These are phyloP conservation scores for Phytophthora lateralis DNA, from an alignment of 352 stramenopile species.

Conservation along the genomic window DNA sequence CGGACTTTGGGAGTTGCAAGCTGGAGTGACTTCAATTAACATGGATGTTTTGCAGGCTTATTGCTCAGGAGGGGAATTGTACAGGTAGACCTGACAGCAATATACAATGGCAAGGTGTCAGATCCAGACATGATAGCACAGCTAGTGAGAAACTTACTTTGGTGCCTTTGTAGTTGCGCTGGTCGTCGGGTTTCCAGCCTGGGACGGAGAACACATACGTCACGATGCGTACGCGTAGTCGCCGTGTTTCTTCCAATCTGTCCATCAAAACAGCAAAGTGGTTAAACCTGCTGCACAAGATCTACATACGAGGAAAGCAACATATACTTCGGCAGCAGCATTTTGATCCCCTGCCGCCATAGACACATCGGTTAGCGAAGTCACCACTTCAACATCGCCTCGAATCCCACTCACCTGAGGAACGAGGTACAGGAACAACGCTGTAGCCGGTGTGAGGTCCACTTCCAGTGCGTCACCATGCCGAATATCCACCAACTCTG, in stretches of 20 bases:
- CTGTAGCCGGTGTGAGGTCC: constrained; percentile 66
- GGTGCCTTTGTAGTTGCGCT: constrained; percentile 83
- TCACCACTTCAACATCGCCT: constrained; percentile 14
- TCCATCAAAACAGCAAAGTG: neutral
- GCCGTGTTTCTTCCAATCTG: constrained; percentile 73
- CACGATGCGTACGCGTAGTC: constrained; percentile 67
- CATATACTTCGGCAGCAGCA: constrained; percentile 71
- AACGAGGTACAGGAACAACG: constrained; percentile 85
- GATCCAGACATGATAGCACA: neutral
- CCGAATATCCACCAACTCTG: constrained; percentile 56
- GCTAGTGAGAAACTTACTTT: constrained; percentile 51
- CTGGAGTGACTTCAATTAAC: neutral
- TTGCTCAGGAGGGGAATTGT: constrained; percentile 37
- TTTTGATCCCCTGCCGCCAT: constrained; percentile 57
- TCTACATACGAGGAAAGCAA: neutral
- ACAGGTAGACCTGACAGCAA: constrained; percentile 62
- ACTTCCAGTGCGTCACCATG: constrained; percentile 66
- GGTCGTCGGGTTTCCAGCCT: constrained; percentile 59
- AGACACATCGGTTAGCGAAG: constrained; percentile 11
- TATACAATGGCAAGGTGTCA: neutral
- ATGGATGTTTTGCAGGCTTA: constrained; percentile 8
- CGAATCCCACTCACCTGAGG: constrained; percentile 48
- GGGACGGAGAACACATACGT: constrained; percentile 87
- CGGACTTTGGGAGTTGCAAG: neutral
- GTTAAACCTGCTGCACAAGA: neutral